phyloP scores from a whole-genome alignment of 176 grass and related monocot species.

The Neostapfia colusana region DNA sequence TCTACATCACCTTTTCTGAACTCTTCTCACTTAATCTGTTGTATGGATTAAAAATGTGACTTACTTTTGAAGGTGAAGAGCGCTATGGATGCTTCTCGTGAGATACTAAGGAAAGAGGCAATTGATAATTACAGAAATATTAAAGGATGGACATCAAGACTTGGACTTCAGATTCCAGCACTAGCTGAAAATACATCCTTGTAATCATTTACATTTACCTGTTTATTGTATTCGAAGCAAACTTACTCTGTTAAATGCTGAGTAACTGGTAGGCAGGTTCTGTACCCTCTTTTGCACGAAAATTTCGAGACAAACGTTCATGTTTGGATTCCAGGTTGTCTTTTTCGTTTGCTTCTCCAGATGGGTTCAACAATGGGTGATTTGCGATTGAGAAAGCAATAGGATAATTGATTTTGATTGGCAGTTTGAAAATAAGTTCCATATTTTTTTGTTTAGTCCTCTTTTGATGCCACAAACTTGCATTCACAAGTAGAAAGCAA shows the following conservation, averaged over 20 bases:
- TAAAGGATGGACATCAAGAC: constrained; percentile 79
- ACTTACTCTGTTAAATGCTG: constrained; percentile 6
- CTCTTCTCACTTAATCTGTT: constrained; percentile 1
- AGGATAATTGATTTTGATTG: background rate
- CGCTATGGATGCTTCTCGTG: constrained; percentile 56
- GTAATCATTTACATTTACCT: constrained; percentile 33
- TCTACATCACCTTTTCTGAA: background rate
- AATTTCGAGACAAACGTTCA: constrained; percentile 13
- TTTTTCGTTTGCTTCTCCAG: constrained; percentile 16
- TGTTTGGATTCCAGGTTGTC: background rate
- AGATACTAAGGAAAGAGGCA: constrained; percentile 70
- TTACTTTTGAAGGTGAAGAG: constrained; percentile 54
- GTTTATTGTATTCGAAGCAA: constrained; percentile 21
- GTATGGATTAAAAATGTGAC: constrained; percentile 7
- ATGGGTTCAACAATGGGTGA: background rate
- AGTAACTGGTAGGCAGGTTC: background rate
- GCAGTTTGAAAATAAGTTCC: background rate
- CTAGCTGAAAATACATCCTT: constrained; percentile 44
- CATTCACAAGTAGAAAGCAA: too few species aligned
- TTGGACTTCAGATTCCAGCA: constrained; percentile 68
- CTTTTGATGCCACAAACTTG: too few species aligned
- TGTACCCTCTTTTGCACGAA: constrained; percentile 15
- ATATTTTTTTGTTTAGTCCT: too few species aligned
- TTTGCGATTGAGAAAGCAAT: constrained; percentile 6
- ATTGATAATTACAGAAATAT: constrained; percentile 88